Percentiles rank a stretch among this genome's conserved stretches.
Conservation (phyloP, 1,284 basidiomycete species). For the Dichomitus squalens region DNA sequence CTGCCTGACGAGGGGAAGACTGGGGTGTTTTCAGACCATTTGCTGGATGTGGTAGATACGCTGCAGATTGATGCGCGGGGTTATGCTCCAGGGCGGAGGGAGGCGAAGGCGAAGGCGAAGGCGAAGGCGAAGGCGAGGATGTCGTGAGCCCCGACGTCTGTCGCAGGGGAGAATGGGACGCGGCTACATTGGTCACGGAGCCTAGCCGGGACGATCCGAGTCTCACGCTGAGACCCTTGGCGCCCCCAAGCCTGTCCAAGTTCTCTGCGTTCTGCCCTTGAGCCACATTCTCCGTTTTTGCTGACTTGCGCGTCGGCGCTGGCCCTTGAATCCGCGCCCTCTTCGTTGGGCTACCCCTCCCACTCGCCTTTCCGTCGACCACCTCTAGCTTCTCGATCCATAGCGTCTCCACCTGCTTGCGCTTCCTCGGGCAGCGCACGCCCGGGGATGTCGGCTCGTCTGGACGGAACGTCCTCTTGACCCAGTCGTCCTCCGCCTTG, state of each 20-base stretch:
- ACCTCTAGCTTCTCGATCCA: constrained; percentile 40
- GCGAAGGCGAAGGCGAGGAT: neutral
- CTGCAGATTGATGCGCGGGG: neutral
- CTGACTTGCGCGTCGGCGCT: neutral
- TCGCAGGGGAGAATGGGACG: neutral
- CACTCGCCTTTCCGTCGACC: constrained; percentile 23
- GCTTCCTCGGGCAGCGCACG: constrained; percentile 37
- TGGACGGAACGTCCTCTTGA: constrained; percentile 39
- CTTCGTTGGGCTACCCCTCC: constrained; percentile 8
- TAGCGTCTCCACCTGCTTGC: constrained; percentile 35
- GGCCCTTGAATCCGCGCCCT: neutral
- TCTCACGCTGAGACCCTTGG: neutral
- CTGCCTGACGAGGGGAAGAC: neutral
- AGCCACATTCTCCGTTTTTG: constrained; percentile 1
- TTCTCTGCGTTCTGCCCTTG: neutral
- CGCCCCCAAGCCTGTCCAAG: neutral
- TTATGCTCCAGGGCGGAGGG: neutral
- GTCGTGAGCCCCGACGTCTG: neutral
- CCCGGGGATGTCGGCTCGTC: constrained; percentile 40
- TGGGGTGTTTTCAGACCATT: neutral
- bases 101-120: neutral
- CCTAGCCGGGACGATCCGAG: constrained; percentile 8
- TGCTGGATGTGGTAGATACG: too few species aligned
- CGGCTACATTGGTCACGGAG: constrained; percentile 29
- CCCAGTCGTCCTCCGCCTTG: constrained; percentile 43